Base-by-base conservation (phyloP, 371 early-diverging fungal genomes). In the Amoeboaphelidium protococcarum region DNA sequence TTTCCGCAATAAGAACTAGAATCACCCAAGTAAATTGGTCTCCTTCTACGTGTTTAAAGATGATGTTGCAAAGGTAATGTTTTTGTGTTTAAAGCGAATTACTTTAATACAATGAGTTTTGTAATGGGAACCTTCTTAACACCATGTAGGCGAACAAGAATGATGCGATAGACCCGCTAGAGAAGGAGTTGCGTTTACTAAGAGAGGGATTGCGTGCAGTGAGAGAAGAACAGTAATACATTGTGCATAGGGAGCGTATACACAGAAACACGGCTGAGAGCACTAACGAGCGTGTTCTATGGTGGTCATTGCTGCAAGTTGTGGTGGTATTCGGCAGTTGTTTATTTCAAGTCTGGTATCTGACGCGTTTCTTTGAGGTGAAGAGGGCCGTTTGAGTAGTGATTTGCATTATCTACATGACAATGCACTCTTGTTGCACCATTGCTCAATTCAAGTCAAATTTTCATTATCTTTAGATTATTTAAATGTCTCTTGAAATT, bases 341-440 rank as follows among this genome's bases (percentile, higher is more conserved):
- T 53, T 52, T 65, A 40, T 74, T 69, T 67, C 81, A 80, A 56
- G 66, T 80, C 45, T 65, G 60, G 27, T 78, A 77, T 49, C 64
- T 79, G 41, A 76, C 73, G 55, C 67, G 72, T 23, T 77, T 77
- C 62, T 80, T 80, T 51, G 77, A 77, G 63, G 76, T 71, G 43
- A 74, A 74, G 55, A 71, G 80, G 45, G 64, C 71, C 19, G 74
- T 79, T n/a, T n/a, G n/a, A n/a, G n/a, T n/a, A n/a, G n/a, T n/a
- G n/a, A n/a, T n/a, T n/a, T n/a, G n/a, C n/a, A n/a, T n/a, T n/a
- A n/a, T n/a, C n/a, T n/a, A n/a, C n/a, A n/a, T n/a, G n/a, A n/a
- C n/a, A n/a, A n/a, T n/a, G n/a, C n/a, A n/a, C n/a, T n/a, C n/a
- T n/a, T n/a, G n/a, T n/a, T n/a, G n/a, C n/a, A n/a, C n/a, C n/a